A percentile compares a stretch with the other conserved stretches of the same genome.
These are phyloP conservation scores for Friedmanniomyces endolithicus DNA, from an alignment of 495 filamentous ascomycete genomes.

Conservation along the genomic window DNA sequence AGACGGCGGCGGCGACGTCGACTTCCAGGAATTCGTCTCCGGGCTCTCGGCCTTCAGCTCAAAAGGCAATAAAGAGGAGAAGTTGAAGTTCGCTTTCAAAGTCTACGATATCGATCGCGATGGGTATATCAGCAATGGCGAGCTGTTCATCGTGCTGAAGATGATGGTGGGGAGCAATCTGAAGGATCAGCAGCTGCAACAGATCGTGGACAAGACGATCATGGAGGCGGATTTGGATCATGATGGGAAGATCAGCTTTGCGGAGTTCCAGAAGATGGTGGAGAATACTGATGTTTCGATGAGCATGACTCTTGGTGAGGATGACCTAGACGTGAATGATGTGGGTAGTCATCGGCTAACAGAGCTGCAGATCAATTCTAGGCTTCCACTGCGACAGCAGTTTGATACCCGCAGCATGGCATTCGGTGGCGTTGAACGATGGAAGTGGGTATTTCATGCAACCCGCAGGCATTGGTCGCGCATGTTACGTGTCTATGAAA, in stretches of 20 bases:
- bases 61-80: conserved; percentile 99
- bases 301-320: conserved; percentile 92
- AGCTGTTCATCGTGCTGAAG: conserved; percentile 98
- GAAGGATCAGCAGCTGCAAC: conserved; percentile 97
- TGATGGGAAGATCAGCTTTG: conserved; percentile 97
- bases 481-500: not conserved
- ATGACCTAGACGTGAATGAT: not conserved
- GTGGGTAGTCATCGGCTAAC: not conserved
- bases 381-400: not conserved
- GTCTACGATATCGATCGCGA: conserved; percentile 99
- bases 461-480: not conserved
- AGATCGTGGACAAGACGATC: conserved; percentile 98
- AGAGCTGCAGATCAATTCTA: conserved; percentile 13
- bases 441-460: not conserved
- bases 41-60: conserved; percentile 89
- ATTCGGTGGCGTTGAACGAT: not conserved
- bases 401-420: not conserved
- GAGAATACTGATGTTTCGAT: conserved; percentile 94
- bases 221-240: conserved; percentile 96
- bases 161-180: conserved; percentile 99
- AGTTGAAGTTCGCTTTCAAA: conserved; percentile 94
- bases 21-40: conserved; percentile 98
- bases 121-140: conserved; percentile 96
- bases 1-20: conserved; percentile 93
- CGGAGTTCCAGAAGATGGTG: conserved; percentile 98